Evolutionary conservation across 2,329 filamentous ascomycete genomes (phyloP), one percentile per base, ranked within the genome.

Genomic region (Penicillium psychrosexuale): DNA sequence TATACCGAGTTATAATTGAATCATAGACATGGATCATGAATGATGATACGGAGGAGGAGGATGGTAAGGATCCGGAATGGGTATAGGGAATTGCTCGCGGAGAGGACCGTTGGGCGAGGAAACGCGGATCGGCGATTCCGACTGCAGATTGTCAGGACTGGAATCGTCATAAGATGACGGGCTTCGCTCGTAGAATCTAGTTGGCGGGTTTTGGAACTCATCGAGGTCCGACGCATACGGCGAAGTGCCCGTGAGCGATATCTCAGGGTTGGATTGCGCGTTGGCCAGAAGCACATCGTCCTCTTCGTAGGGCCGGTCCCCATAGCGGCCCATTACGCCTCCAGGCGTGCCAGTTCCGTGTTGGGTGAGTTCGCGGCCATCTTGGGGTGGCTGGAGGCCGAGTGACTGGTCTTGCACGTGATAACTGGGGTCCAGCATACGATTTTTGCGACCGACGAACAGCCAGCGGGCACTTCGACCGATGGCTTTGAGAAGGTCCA

Each of bases 401-500:
- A 73, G 68, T 13, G 65, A 61, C 36, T 68, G 65, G 28, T 53
- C 51, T 28, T 63, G 63, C 27, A 56, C 60, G 49, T 65, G 68
- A 53, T 77, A 77, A 58, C 75, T 77, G 19, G 70, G 60, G 50
- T 77, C 75, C 38, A 68, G 53, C 45, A 67, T 71, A 43, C 77
- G 69, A 54, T 62, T 71, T 69, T 84, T 87, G 51, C 84, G 81
- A 39, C 90, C 90, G 15, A 90, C 84, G 59, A 92, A 87, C 19
- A 95, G 77, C 91, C 91, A 96, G 63, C 88, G 83, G 64, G 90
- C 82, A 22, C 89, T 88, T 47, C 91, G 83, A 8, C 87, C 88
- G 58, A 89, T 85, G 0, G 89, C 89, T 74, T 92, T 95, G 66
- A 90, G 75, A 39, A 95, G 82, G 70, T 96, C 91, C 86, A 89